Percentiles rank a stretch among this genome's conserved stretches.
Conservation (phyloP, 768 basidiomycete genomes). For the Pleurotus eryngii region DNA sequence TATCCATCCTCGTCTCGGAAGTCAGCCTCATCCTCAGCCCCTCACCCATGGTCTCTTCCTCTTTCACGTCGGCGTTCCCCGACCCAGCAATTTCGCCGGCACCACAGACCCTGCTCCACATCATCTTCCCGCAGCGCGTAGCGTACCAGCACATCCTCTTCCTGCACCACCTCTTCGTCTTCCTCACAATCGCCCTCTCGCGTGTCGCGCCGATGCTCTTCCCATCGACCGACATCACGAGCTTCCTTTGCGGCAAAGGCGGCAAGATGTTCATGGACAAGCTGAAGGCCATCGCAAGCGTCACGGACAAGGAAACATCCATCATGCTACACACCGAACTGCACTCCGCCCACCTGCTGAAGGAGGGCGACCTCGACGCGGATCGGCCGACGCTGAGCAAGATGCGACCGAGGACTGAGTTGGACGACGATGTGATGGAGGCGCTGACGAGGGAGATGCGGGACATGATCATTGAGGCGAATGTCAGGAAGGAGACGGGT, state of each 20-base stretch:
- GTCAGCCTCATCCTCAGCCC: conserved; percentile 63
- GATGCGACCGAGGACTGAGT: conserved; percentile 17
- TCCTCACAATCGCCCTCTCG: conserved; percentile 68
- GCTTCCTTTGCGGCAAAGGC: conserved; percentile 12
- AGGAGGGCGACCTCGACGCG: conserved; percentile 1
- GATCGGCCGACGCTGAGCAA: conserved; percentile 8
- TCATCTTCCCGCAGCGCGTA: conserved; percentile 60
- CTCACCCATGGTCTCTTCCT: conserved; percentile 30
- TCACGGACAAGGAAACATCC: conserved; percentile 55
- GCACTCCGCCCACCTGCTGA: conserved; percentile 42
- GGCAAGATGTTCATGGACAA: conserved; percentile 42
- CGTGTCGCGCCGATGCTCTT: conserved; percentile 69
- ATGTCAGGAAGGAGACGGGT: conserved; percentile 51
- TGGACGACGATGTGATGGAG: conserved; percentile 30
- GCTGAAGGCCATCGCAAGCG: conserved; percentile 35
- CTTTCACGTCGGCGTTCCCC: conserved; percentile 18
- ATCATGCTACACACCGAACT: conserved; percentile 52
- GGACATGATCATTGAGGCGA: conserved; percentile 60
- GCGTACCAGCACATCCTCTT: conserved; percentile 76
- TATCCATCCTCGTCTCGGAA: conserved; percentile 58
- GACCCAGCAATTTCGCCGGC: conserved; percentile 15
- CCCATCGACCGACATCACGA: conserved; percentile 29
- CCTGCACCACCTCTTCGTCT: conserved; percentile 75
- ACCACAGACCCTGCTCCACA: conserved; percentile 28
- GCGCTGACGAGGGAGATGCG: conserved; percentile 56